Evolutionary conservation across 2,329 filamentous ascomycete genomes (phyloP).

Genomic region (Rhytidhysteron rufulum): DNA sequence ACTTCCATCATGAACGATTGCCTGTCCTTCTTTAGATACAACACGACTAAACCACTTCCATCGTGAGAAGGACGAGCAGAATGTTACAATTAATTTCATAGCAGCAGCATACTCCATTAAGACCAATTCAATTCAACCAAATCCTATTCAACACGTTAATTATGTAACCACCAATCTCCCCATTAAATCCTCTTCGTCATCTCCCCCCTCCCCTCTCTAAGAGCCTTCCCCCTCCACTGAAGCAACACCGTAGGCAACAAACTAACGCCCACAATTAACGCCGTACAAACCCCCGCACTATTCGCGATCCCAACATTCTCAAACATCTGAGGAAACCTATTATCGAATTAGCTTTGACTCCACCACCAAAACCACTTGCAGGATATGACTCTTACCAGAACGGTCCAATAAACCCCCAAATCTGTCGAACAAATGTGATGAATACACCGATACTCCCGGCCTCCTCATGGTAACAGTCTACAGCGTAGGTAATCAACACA

Average conservation of each 20-base stretch:
- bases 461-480: constrained; percentile 54
- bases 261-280: constrained; percentile 23
- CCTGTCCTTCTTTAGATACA: no score
- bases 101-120: no score
- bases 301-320: constrained; percentile 30
- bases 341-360: background rate
- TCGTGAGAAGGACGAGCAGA: no score
- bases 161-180: no score
- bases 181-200: background rate
- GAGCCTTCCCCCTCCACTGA: constrained; percentile 19
- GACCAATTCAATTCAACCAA: no score
- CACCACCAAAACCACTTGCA: background rate
- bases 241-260: constrained; percentile 20
- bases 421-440: constrained; percentile 54
- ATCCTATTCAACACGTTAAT: no score
- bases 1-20: no score
- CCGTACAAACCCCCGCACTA: constrained; percentile 36
- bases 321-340: constrained; percentile 36
- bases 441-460: constrained; percentile 56
- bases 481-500: constrained; percentile 56
- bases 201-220: constrained; percentile 8
- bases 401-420: constrained; percentile 40
- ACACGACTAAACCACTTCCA: no score
- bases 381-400: constrained; percentile 28
- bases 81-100: no score